Evolutionary conservation across 345 rosid genomes (phyloP).

Genomic region (Garcia nutans): DNA sequence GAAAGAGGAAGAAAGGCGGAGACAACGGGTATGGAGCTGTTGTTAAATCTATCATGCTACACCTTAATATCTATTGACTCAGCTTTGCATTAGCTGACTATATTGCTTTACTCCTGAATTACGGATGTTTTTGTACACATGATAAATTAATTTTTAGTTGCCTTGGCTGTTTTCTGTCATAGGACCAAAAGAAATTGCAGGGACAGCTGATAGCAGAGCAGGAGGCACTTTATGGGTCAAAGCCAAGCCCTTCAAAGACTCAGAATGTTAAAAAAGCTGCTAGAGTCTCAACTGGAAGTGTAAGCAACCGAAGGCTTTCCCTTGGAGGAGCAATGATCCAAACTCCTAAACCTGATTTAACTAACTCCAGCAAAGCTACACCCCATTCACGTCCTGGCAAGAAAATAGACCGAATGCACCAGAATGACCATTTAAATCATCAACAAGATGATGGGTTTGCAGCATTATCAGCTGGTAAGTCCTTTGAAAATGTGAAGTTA

Average conservation of each 20-base stretch:
- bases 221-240: constrained; percentile 90
- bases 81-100: background rate
- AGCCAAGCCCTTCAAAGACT: constrained; percentile 91
- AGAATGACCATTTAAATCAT: constrained; percentile 37
- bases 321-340: constrained; percentile 70
- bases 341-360: constrained; percentile 57
- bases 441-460: constrained; percentile 45
- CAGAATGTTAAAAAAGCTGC: constrained; percentile 66
- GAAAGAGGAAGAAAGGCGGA: constrained; percentile 91
- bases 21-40: constrained; percentile 59
- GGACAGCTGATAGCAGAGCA: constrained; percentile 94
- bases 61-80: background rate
- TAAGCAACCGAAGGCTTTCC: constrained; percentile 66
- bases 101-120: background rate
- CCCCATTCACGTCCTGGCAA: constrained; percentile 29
- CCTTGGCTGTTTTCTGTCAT: background rate
- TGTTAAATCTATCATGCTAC: background rate
- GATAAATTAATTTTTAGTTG: background rate
- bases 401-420: constrained; percentile 49
- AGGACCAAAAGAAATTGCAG: constrained; percentile 99
- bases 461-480: constrained; percentile 59
- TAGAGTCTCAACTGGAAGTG: constrained; percentile 76
- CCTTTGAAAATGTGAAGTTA: constrained; percentile 15
- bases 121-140: background rate
- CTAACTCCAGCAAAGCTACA: constrained; percentile 24